These are phyloP conservation scores for Solanum chacoense DNA, from an alignment of 305 asterid species.

Conservation along the genomic window DNA sequence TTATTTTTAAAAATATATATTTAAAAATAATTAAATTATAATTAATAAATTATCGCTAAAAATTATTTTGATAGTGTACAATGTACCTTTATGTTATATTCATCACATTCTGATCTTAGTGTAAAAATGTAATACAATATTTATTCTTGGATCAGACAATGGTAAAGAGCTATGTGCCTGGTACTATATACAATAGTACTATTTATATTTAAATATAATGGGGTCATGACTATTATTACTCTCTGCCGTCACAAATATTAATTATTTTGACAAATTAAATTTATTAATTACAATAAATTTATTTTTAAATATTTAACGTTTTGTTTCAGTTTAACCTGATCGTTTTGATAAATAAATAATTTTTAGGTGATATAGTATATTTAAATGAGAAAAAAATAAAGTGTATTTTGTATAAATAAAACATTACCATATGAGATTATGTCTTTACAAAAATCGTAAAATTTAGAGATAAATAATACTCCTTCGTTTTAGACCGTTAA, in stretches of 20 bases:
- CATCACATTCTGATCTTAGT: not conserved
- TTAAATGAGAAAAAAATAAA: not conserved
- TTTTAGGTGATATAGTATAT: not conserved
- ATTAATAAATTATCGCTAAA: not conserved
- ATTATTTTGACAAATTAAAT: not conserved
- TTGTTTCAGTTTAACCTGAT: not conserved
- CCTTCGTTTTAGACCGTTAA: not conserved
- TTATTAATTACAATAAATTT: not conserved
- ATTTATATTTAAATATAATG: not conserved
- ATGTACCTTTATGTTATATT: not conserved
- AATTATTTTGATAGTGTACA: no score
- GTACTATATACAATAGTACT: not conserved
- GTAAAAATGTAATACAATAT: not conserved
- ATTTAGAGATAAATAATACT: not conserved
- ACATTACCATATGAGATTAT: not conserved
- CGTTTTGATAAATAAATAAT: no score
- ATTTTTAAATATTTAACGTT: not conserved
- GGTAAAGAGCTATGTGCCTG: not conserved
- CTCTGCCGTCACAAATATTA: not conserved
- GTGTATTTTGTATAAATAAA: not conserved
- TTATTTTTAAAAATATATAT: no score
- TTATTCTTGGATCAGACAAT: not conserved
- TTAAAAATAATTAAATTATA: no score
- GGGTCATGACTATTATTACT: not conserved
- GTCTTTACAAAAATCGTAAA: not conserved